Base-by-base conservation (phyloP, 2,329 filamentous ascomycete genomes). In the Paramyrothecium roridum region DNA sequence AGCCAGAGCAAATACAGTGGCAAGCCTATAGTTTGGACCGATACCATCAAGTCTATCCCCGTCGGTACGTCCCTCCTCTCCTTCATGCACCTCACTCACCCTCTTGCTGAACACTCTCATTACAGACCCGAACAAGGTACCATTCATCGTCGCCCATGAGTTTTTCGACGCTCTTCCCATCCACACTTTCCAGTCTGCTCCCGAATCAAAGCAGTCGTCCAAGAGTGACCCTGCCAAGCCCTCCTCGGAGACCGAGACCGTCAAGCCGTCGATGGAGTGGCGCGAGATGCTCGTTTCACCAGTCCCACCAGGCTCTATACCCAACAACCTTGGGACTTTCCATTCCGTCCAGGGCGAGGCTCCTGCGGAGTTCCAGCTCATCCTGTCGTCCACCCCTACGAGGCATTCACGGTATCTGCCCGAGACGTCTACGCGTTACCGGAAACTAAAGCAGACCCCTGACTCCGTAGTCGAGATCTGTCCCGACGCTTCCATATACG, bases 121-220 rank as follows among this genome's bases (percentile, higher is more conserved):
- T 37, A 22, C 61, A 87, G 86, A 84, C 57, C 74, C 85, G 21
- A 80, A 82, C 57, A 90, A 89, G 67, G 90, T 87, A 21, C 93
- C 95, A 1, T 96, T 98, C 71, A 96, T 99, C 57, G 84, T 98
- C 50, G 95, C 95, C 4, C 95, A 99, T 70, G 95, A 99, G 70
- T 98, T 99, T 79, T 99, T 99, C 75, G 95, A 99, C 64, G 95
- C 95, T 2, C 86, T 99, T 1, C 95, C 95, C 34, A 97, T 99
- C 63, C 93, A 99, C 71, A 87, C 91, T 57, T 99, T 99, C 70
- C 89, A 98, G 71, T 88, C 90, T 16, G 81, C 93, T 52, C 69
- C 73, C 7, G 70, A 77, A 26, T 33, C 54, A 33, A 57, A 52
- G 62, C 50, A 56, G 22, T 52, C 53, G 23, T 30, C 26, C 26